Conservation (phyloP, 441 rosid genomes). For the Mallotus repandus region DNA sequence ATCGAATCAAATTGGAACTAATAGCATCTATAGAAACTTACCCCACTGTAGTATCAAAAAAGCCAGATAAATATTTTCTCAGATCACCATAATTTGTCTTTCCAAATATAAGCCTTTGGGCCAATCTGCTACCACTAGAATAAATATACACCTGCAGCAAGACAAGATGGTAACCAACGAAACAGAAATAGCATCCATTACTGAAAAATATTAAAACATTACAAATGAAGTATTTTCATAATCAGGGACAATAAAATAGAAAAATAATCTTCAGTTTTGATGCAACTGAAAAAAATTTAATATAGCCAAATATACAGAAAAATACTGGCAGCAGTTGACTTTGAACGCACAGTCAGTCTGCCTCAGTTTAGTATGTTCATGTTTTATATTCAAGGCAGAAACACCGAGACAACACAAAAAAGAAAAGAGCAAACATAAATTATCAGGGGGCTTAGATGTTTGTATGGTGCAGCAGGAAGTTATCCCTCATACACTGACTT, state of each 20-base stretch:
- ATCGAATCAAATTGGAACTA: background rate
- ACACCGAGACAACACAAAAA: background rate
- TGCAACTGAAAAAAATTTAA: background rate
- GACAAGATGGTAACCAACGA: constrained; percentile 3
- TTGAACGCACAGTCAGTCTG: background rate
- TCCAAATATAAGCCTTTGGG: constrained; percentile 89
- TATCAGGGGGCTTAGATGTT: background rate
- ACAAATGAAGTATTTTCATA: background rate
- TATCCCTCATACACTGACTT: background rate
- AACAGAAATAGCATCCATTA: background rate
- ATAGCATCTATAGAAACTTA: constrained; percentile 26
- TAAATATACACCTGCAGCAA: constrained; percentile 75
- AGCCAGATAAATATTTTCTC: constrained; percentile 80
- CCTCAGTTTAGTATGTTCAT: background rate
- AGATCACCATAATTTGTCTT: constrained; percentile 75
- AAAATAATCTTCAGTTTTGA: background rate
- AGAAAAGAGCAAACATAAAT: background rate
- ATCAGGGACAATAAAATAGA: background rate
- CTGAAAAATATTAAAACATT: background rate
- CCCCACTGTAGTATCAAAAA: constrained; percentile 88
- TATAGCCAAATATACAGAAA: constrained; percentile 2
- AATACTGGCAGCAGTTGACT: background rate
- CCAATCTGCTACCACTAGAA: constrained; percentile 95
- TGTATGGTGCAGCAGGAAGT: background rate
- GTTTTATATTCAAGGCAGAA: background rate